phyloP scores from a whole-genome alignment of 2,329 filamentous ascomycete species.

The Aotearoamyces nothofagi region DNA sequence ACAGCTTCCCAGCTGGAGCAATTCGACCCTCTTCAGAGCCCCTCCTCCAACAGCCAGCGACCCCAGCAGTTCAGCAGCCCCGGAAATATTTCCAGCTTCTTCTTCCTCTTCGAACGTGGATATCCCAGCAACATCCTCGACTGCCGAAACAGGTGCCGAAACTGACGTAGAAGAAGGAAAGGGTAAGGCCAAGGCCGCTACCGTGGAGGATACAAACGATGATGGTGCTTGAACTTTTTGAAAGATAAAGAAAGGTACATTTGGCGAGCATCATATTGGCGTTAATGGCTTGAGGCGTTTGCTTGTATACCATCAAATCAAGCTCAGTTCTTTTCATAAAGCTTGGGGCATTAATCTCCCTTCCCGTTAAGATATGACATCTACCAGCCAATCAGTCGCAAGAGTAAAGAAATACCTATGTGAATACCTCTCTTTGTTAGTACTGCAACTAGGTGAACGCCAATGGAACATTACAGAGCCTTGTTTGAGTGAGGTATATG shows the following conservation, averaged over 20 bases:
- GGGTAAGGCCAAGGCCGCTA: constrained; percentile 29
- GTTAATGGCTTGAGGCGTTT: too few species aligned
- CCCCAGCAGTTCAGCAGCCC: not conserved
- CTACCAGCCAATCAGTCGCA: too few species aligned
- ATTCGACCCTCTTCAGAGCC: not conserved
- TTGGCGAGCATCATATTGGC: not conserved
- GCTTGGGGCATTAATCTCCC: too few species aligned
- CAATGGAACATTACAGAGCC: too few species aligned
- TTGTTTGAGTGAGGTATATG: too few species aligned
- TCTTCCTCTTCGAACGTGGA: not conserved
- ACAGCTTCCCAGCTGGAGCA: not conserved
- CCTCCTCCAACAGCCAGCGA: not conserved
- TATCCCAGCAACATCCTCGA: constrained; percentile 3
- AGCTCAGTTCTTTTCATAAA: too few species aligned
- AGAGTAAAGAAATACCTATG: too few species aligned
- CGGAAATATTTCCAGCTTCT: not conserved
- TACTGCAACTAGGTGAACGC: too few species aligned
- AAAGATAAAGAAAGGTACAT: too few species aligned
- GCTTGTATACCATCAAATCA: too few species aligned
- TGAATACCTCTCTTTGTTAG: too few species aligned
- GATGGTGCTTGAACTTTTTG: constrained; percentile 12
- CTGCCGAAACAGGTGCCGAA: constrained; percentile 2
- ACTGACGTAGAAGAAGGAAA: constrained; percentile 18
- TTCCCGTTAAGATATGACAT: too few species aligned
- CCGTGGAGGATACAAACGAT: constrained; percentile 29